phyloP scores from a whole-genome alignment of 306 rosid species.

The Ziziphus jujuba region DNA sequence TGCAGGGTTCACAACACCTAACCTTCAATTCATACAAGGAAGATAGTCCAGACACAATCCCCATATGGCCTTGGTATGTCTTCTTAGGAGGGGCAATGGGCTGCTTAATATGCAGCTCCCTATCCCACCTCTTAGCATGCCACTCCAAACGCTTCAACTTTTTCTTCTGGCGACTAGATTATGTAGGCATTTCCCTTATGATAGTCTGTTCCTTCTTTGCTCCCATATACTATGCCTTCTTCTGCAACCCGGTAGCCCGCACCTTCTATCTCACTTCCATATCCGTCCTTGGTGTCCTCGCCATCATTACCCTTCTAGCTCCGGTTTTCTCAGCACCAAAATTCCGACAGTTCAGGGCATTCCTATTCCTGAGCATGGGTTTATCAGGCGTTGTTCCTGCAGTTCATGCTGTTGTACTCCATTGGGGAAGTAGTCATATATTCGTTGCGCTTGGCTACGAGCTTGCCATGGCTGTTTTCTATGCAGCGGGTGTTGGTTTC shows the following conservation, averaged over 20 bases:
- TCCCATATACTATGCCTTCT: conserved; percentile 79
- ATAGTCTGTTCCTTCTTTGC: conserved; percentile 83
- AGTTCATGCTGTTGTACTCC: conserved; percentile 53
- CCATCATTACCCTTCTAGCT: conserved; percentile 63
- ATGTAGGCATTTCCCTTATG: conserved; percentile 89
- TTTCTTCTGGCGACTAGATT: conserved; percentile 89
- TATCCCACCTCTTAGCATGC: conserved; percentile 85
- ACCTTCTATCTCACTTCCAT: conserved; percentile 64
- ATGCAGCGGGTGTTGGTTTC: conserved; percentile 68
- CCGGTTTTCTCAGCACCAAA: conserved; percentile 60
- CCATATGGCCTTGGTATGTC: conserved; percentile 88
- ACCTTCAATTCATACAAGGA: conserved; percentile 28
- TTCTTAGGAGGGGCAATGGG: conserved; percentile 86
- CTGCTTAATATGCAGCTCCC: conserved; percentile 73
- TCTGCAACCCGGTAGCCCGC: conserved; percentile 53
- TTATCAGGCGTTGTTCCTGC: conserved; percentile 85
- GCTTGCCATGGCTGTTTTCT: conserved; percentile 67
- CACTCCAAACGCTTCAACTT: conserved; percentile 74
- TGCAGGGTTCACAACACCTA: conserved; percentile 41
- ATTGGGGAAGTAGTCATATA: conserved; percentile 53
- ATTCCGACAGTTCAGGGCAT: conserved; percentile 62
- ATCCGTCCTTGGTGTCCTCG: conserved; percentile 57
- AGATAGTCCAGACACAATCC: conserved; percentile 33
- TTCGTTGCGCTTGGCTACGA: conserved; percentile 62
- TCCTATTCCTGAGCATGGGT: conserved; percentile 77